Percentiles rank a stretch among this genome's conserved stretches.
Conservation (phyloP, 2,329 filamentous ascomycete species). For the Neofusicoccum parvum region DNA sequence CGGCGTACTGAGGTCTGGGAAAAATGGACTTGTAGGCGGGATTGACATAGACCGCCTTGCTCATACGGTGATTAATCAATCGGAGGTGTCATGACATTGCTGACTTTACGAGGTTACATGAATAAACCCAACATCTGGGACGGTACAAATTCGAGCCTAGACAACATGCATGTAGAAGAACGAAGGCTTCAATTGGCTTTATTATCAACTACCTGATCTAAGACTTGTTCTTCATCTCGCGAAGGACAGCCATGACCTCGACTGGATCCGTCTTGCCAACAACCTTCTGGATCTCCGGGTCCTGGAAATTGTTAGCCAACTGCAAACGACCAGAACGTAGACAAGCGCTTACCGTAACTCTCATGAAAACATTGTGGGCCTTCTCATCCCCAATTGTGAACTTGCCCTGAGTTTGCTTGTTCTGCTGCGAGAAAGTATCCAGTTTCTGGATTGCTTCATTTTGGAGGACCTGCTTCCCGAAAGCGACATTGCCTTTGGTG, state of each 20-base stretch:
- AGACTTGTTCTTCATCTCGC: constrained; percentile 80
- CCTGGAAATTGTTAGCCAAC: constrained; percentile 48
- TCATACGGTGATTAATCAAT: no score
- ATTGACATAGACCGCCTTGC: no score
- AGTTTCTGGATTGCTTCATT: constrained; percentile 74
- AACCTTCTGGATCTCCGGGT: constrained; percentile 79
- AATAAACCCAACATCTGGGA: no score
- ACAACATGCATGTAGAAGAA: no score
- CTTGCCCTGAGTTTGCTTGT: constrained; percentile 88
- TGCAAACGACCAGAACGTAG: no score
- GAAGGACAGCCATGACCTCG: constrained; percentile 80
- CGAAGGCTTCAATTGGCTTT: no score
- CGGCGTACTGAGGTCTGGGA: not conserved
- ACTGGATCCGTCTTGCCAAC: constrained; percentile 80
- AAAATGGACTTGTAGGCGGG: no score
- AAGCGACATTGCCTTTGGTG: constrained; percentile 95
- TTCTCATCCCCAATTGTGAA: constrained; percentile 98
- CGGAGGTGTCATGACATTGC: no score
- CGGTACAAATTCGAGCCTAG: no score
- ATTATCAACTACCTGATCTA: not conserved
- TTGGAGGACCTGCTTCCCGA: constrained; percentile 74
- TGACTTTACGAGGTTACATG: no score
- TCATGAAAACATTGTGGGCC: constrained; percentile 96
- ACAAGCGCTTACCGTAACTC: constrained; percentile 52
- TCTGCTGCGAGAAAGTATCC: constrained; percentile 72